These are phyloP conservation scores for Suillus subalutaceus DNA, from an alignment of 768 basidiomycete species.

Conservation along the genomic window DNA sequence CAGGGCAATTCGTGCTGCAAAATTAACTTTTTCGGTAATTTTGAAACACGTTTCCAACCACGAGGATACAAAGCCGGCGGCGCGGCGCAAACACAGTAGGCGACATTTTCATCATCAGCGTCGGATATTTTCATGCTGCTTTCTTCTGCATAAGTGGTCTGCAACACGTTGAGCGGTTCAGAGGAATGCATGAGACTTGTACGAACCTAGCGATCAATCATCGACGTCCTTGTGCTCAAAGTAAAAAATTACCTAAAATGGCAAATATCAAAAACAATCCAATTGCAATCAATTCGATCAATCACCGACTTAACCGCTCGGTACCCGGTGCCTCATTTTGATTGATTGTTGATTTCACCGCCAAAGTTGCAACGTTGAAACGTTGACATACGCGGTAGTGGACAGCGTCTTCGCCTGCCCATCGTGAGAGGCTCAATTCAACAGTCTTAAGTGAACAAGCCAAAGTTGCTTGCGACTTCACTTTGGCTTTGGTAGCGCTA, in stretches of 20 bases:
- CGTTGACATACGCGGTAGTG: not conserved
- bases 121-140: not conserved
- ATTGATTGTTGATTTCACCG: not conserved
- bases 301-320: not conserved
- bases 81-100: not conserved
- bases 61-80: not conserved
- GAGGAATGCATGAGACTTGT: not conserved
- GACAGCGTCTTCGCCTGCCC: not conserved
- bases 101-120: not conserved
- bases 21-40: slow-evolving; percentile 14
- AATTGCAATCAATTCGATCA: not conserved
- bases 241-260: not conserved
- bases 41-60: not conserved
- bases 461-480: not conserved
- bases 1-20: not conserved
- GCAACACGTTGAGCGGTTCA: not conserved
- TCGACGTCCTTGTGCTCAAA: not conserved
- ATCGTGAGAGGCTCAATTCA: not conserved
- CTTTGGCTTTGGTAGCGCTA: not conserved
- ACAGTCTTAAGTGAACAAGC: not conserved
- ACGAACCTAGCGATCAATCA: not conserved
- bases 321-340: not conserved
- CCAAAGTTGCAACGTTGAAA: too few species aligned
- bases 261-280: not conserved
- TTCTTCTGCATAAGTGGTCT: not conserved